Percentiles rank a stretch among this genome's conserved stretches.
These are phyloP conservation scores for Gypsophila paniculata DNA, from an alignment of 179 eudicot species.

Conservation along the genomic window DNA sequence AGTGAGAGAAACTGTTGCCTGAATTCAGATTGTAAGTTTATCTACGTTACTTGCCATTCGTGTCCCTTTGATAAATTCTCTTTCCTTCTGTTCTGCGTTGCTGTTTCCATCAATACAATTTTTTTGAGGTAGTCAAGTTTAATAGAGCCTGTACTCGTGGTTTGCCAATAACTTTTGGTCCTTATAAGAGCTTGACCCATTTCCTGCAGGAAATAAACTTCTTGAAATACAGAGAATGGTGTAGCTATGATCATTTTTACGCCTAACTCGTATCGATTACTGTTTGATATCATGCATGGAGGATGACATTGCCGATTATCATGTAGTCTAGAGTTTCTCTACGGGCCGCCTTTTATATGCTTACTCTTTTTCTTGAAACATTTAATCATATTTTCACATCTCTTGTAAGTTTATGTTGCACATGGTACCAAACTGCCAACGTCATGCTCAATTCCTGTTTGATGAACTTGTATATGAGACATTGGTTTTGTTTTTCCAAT, in stretches of 20 bases:
- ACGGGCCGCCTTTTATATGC: neutral
- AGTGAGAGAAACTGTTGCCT: conserved; percentile 56
- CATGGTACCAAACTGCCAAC: too few species aligned
- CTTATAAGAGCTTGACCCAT: neutral
- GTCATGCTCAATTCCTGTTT: too few species aligned
- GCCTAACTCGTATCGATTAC: neutral
- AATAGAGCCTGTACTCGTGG: neutral
- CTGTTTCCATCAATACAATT: neutral
- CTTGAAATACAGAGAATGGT: neutral
- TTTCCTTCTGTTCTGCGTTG: neutral
- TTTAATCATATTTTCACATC: neutral
- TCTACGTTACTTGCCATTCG: neutral
- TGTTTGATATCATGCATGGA: neutral
- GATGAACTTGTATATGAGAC: too few species aligned
- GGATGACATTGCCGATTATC: neutral
- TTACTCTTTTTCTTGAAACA: neutral
- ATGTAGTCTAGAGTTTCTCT: neutral
- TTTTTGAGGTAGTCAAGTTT: neutral
- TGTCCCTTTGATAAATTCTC: neutral
- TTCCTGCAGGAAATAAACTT: neutral
- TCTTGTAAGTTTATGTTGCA: neutral
- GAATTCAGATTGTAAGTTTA: conserved; percentile 55
- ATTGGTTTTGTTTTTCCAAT: neutral
- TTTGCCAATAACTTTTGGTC: too few species aligned
- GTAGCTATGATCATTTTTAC: conserved; percentile 2